Conservation (phyloP, 2,329 filamentous ascomycete species). For the Sporothrix pallida region DNA sequence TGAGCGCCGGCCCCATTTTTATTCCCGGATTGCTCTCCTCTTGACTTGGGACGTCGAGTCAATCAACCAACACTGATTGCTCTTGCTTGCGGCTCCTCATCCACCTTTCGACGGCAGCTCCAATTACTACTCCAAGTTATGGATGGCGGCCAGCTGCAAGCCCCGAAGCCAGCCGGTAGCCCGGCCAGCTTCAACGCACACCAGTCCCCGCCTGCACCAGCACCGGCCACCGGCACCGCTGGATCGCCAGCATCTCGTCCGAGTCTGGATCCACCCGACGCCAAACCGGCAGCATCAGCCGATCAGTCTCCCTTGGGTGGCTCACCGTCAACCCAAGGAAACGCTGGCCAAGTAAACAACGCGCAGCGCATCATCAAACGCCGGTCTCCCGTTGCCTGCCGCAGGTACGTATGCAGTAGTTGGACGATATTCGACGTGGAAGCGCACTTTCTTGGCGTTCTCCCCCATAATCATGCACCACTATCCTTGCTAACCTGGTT, state of each 20-base stretch:
- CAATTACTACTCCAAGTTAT: slow-evolving; percentile 16
- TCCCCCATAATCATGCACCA: neutral
- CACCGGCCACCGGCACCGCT: neutral
- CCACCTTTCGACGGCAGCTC: slow-evolving; percentile 3
- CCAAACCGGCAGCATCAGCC: neutral
- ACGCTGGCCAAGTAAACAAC: neutral
- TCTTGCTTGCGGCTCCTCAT: neutral
- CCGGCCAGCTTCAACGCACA: neutral
- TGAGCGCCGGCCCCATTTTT: neutral
- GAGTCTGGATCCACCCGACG: neutral
- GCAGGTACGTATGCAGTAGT: slow-evolving; percentile 32
- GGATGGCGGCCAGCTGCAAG: slow-evolving; percentile 5
- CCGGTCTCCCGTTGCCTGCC: slow-evolving; percentile 39
- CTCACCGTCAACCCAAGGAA: neutral
- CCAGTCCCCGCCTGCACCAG: neutral
- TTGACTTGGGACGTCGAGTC: neutral
- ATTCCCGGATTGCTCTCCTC: neutral
- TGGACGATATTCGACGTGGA: neutral
- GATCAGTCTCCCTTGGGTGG: neutral
- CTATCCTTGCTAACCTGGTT: neutral
- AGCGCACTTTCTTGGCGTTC: neutral
- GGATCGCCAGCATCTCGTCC: neutral
- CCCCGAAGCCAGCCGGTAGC: slow-evolving; percentile 10
- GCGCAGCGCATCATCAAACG: slow-evolving; percentile 37
- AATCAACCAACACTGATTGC: neutral